Conservation (phyloP, 306 rosid genomes). For the Prosopis cineraria region DNA sequence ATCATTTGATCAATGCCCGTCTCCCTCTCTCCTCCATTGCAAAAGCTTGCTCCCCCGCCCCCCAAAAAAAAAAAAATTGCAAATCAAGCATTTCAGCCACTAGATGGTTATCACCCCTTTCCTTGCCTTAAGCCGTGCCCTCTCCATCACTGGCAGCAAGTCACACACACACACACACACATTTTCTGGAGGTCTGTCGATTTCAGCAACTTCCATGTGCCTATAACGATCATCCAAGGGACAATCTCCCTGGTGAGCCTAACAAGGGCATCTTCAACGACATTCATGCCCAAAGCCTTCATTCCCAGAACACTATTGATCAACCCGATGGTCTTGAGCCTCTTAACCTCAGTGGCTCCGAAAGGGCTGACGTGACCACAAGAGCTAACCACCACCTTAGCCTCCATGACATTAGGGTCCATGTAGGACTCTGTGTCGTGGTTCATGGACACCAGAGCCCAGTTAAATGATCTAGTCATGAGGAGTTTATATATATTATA, state of each 20-base stretch:
- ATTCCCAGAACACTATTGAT: conserved; percentile 63
- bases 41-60: too few relatives aligned
- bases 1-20: too few relatives aligned
- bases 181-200: conserved; percentile 78
- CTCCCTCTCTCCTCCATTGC: too few relatives aligned
- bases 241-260: conserved; percentile 35
- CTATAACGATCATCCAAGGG: conserved; percentile 71
- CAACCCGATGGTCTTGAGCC: conserved; percentile 62
- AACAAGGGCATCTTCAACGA: conserved; percentile 70
- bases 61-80: too few relatives aligned
- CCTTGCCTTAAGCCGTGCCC: too few relatives aligned
- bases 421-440: conserved; percentile 74
- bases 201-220: conserved; percentile 79
- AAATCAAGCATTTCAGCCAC: too few relatives aligned
- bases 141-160: too few relatives aligned
- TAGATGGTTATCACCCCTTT: too few relatives aligned
- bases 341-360: conserved; percentile 75
- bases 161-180: conserved; percentile 15
- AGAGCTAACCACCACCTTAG: conserved; percentile 74
- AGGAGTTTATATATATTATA: too few relatives aligned
- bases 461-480: too few relatives aligned
- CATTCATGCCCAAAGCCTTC: conserved; percentile 76
- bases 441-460: conserved; percentile 73
- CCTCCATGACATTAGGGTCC: conserved; percentile 84
- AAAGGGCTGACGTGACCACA: conserved; percentile 76